These are phyloP conservation scores for Mimosa pudica DNA, from an alignment of 306 rosid genomes.

Conservation along the genomic window DNA sequence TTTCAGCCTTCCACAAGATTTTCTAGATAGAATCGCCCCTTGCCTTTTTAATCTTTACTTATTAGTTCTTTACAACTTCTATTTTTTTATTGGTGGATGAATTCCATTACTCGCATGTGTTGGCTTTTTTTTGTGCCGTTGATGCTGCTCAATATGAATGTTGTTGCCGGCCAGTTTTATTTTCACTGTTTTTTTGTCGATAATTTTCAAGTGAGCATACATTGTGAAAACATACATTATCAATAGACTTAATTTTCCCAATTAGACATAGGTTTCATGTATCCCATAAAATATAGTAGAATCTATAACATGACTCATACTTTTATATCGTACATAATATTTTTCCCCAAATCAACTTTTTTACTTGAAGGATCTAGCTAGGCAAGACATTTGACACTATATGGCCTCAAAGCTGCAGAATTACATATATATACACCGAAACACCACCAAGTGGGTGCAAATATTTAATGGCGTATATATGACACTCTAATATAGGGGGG, in stretches of 20 bases:
- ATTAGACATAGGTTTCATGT: neutral
- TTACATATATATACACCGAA: neutral
- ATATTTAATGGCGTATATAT: neutral
- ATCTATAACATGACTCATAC: neutral
- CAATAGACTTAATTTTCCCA: neutral
- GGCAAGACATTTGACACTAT: neutral
- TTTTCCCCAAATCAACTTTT: neutral
- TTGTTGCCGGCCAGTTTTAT: conserved; percentile 39
- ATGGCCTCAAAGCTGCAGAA: neutral
- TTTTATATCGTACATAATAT: neutral
- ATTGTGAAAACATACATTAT: neutral
- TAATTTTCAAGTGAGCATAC: neutral
- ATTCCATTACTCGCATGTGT: neutral
- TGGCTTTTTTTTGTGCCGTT: neutral
- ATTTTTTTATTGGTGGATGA: neutral
- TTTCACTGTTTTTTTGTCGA: neutral
- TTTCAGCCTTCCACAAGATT: neutral
- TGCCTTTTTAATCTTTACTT: neutral
- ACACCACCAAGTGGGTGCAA: conserved; percentile 2
- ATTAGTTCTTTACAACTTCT: neutral
- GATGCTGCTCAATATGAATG: neutral
- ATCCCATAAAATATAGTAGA: neutral
- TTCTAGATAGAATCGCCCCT: neutral
- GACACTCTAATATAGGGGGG: neutral
- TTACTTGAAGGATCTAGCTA: neutral